Evolutionary conservation across 2,329 filamentous ascomycete genomes (phyloP), one percentile per base, ranked within the genome.

Genomic region (Immersiporthe knoxdaviesiana): DNA sequence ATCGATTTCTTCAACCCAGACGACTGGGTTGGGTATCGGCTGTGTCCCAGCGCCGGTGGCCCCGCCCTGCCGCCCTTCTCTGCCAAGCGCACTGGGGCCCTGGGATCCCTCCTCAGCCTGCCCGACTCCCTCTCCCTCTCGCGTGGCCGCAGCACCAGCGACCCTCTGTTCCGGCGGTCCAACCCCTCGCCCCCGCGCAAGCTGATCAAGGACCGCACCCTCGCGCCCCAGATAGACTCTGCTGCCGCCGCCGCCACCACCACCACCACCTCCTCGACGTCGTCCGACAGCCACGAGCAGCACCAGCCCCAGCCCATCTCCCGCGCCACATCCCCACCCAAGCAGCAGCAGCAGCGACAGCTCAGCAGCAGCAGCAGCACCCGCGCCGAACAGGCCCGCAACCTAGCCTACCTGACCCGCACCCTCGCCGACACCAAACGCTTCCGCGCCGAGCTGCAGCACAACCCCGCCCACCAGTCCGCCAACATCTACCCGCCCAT

Each of bases 1-100:
- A 85, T 97, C 52, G 90, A 97, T 78, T 97, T 97, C 77, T 97
- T 94, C 79, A 85, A 95, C 74, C 82, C 89, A 0, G 84, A 92
- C 18, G 88, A 89, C 65, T 98, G 95, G 94, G 87, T 91, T 67
- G 90, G 92, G 71, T 89, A 93, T 78, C 86, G 89, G 39, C 84
- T 93, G 11, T 95, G 92, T 2, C 94, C 94, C 0, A 96, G 92
- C 76, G 87, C 97, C 56, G 81, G 81, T 8, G 81, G 81, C n/a
- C 84, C 89, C 0, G 83, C 90, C 2, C 79, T 94, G 0, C 91
- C 91, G 1, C 82, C 90, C 0, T 79, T 84, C 73, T 50, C 41
- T 16, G 37, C 80, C 76, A 78, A 56, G 74, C 78, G 65, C 77
- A 80, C 58, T 74, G 78, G 68, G 50, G 78, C 83, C 0, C 76